Conservation (phyloP, 352 stramenopile genomes). For the Phytophthora foliorum region DNA sequence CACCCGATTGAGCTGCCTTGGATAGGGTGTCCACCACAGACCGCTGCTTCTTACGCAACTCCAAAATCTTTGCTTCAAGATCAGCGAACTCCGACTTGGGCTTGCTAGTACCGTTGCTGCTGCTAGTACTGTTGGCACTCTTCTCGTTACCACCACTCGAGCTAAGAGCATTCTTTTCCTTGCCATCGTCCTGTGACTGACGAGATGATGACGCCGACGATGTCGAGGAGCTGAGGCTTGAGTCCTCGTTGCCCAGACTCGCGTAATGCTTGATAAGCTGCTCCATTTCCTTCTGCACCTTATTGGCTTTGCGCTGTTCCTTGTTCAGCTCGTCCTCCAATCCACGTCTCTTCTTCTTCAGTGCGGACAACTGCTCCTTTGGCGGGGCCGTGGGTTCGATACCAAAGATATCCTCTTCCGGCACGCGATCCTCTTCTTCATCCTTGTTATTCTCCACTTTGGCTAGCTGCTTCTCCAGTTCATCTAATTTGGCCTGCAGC, state of each 20-base stretch:
- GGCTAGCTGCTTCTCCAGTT: slow-evolving; percentile 71
- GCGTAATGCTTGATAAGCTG: slow-evolving; percentile 83
- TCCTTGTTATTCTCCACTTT: slow-evolving; percentile 64
- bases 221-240: slow-evolving; percentile 48
- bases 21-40: slow-evolving; percentile 76
- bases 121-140: too few relatives aligned
- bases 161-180: slow-evolving; percentile 32
- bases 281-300: slow-evolving; percentile 88
- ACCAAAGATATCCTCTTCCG: slow-evolving; percentile 83
- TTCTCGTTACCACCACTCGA: slow-evolving; percentile 38
- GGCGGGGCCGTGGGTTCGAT: slow-evolving; percentile 72
- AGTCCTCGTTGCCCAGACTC: slow-evolving; percentile 43
- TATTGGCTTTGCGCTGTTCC: slow-evolving; percentile 77
- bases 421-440: slow-evolving; percentile 66
- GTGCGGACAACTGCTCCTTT: slow-evolving; percentile 60
- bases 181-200: slow-evolving; percentile 43
- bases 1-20: slow-evolving; percentile 74
- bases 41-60: slow-evolving; percentile 83
- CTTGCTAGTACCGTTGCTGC: slow-evolving; percentile 35
- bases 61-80: slow-evolving; percentile 78
- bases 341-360: slow-evolving; percentile 76
- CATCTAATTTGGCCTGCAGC: slow-evolving; percentile 73
- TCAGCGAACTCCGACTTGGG: slow-evolving; percentile 61
- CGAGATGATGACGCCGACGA: slow-evolving; percentile 57
- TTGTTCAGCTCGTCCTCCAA: slow-evolving; percentile 87